phyloP scores from a whole-genome alignment of 1,284 basidiomycete species.

The Laetiporus sulphureus region DNA sequence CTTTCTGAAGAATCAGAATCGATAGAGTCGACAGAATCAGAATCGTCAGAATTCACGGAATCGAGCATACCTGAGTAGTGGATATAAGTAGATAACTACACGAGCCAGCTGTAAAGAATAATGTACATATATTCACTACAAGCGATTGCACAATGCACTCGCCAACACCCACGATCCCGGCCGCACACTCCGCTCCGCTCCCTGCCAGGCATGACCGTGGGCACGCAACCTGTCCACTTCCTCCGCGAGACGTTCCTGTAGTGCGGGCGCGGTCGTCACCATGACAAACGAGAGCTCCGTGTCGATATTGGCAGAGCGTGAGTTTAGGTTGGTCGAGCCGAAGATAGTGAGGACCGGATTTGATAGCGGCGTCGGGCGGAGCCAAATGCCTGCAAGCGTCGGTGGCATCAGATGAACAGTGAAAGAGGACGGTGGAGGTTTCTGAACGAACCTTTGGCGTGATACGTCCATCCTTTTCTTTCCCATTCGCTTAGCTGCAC shows the following conservation, averaged over 20 bases:
- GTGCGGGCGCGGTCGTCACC: constrained; percentile 48
- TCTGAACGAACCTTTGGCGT: constrained; percentile 84
- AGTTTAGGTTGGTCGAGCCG: constrained; percentile 95
- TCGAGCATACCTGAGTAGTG: too few species aligned
- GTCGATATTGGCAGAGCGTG: constrained; percentile 86
- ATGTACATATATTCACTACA: neutral
- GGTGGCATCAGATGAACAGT: constrained; percentile 1
- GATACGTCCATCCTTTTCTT: constrained; percentile 94
- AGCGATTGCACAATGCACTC: constrained; percentile 38
- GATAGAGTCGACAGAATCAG: too few species aligned
- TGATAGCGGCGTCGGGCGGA: constrained; percentile 50
- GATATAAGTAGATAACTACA: too few species aligned
- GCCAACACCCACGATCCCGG: constrained; percentile 65
- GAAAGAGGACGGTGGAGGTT: constrained; percentile 1
- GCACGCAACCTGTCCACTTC: constrained; percentile 42
- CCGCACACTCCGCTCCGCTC: constrained; percentile 62
- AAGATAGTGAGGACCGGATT: constrained; percentile 79
- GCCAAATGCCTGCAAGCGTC: constrained; percentile 74
- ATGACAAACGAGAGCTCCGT: constrained; percentile 90
- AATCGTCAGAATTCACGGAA: too few species aligned
- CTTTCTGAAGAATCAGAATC: too few species aligned
- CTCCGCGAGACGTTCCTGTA: constrained; percentile 34
- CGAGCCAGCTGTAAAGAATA: too few species aligned
- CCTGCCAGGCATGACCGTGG: constrained; percentile 49
- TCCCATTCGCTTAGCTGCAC: constrained; percentile 86